These are phyloP conservation scores for Tuber indicum DNA, from an alignment of 495 filamentous ascomycete genomes.

Conservation along the genomic window DNA sequence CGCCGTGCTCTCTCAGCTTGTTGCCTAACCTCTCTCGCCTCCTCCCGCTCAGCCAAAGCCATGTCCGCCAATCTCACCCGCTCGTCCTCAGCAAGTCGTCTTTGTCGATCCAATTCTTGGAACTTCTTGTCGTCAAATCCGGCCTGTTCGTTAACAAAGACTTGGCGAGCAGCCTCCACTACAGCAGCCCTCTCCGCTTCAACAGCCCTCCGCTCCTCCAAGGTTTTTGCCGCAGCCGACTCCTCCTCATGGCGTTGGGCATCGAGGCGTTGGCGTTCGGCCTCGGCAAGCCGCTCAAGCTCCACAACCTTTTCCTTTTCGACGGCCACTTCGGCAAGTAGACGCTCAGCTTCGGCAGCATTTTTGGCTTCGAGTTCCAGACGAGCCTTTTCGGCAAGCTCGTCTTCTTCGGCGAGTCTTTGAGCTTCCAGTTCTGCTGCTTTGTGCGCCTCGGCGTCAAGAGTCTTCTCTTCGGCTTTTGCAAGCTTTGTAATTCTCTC, in stretches of 20 bases:
- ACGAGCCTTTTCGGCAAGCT: conserved; percentile 8
- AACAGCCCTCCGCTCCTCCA: not conserved
- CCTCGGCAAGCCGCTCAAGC: conserved; percentile 19
- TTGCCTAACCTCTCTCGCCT: conserved; percentile 15
- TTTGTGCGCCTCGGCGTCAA: conserved; percentile 3
- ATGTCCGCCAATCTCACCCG: conserved; percentile 19
- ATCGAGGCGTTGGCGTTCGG: conserved; percentile 15
- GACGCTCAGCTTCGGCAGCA: conserved; percentile 13
- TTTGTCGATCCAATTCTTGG: conserved; percentile 17
- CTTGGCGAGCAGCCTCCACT: conserved; percentile 14
- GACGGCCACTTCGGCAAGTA: conserved; percentile 7
- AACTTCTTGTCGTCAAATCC: conserved; percentile 8
- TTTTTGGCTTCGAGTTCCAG: conserved; percentile 10
- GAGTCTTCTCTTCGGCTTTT: conserved; percentile 7
- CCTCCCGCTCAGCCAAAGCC: conserved; percentile 18
- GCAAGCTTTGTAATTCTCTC: conserved; percentile 8
- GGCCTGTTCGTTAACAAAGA: conserved; percentile 8
- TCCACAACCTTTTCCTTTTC: conserved; percentile 14
- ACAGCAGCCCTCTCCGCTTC: not conserved
- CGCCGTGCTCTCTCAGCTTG: conserved; percentile 19
- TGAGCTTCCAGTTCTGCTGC: not conserved
- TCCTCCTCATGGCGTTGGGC: not conserved
- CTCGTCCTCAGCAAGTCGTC: conserved; percentile 26
- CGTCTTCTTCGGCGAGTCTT: conserved; percentile 16
- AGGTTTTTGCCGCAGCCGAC: not conserved